Evolutionary conservation across 371 early-diverging fungal genomes (phyloP), one percentile per base, ranked within the genome.

Genomic region (Circinella umbellata): DNA sequence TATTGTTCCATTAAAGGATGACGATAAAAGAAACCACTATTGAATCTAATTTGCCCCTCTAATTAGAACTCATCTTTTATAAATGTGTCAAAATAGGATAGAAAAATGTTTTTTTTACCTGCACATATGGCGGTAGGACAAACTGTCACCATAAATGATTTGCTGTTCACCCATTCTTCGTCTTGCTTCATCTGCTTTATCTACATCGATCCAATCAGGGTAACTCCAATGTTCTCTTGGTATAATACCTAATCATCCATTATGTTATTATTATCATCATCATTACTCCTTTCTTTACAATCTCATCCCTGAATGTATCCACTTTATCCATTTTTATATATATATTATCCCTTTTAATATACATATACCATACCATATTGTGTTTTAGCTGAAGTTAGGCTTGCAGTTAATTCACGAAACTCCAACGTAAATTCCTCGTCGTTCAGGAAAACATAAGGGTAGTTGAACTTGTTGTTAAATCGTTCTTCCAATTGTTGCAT

Each of bases 81-180:
- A 18, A 61, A 42, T 42, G 11, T 42, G 42, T 42, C 42, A 42
- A 42, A 42, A 42, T 27, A 27, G 27, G 27, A 27, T 27, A 27
- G 2, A 27, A 27, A 27, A 27, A 27, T 27, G 27, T 27, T 27
- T 27, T 27, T 27, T 61, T 63, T 72, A 89, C 76, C 93, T 82
- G 81, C 98, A 98, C 98, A 98, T 98, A 73, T 96, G 93, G 57
- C 95, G 88, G 76, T 98, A 98, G 8, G 94, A 90, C 68, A 91
- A 84, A 36, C 79, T 89, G 17, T 86, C 92, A 11, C 95, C 98
- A 78, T 98, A 96, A 39, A 94, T 89, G n/a, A 95, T 76, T 11
- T 83, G 80, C n/a, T 83, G 74, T 20, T 85, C 73, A 34, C 82
- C 79, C 92, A 95, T 89, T 60, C 78, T 69, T 38, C 83, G 73